phyloP scores from a whole-genome alignment of 78 protist genomes.

The Ministeria vibrans region DNA sequence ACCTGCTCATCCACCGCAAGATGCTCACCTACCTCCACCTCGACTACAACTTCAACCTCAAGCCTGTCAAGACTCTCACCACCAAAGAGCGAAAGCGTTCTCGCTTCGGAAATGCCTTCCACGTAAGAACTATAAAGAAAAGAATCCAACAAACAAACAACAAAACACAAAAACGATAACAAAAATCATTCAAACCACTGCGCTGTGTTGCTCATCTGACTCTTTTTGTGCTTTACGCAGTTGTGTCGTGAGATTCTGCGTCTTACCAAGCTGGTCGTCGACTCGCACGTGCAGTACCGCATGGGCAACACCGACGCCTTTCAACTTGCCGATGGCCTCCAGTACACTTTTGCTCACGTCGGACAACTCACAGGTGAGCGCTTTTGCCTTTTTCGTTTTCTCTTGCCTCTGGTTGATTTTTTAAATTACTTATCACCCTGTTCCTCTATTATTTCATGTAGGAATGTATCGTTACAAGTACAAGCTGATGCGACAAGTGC shows the following conservation, averaged over 20 bases:
- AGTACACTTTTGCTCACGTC: conserved; percentile 94
- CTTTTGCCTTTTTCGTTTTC: no score
- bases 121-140: no score
- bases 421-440: no score
- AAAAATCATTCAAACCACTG: no score
- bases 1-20: conserved; percentile 97
- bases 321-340: conserved; percentile 97
- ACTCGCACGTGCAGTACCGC: conserved; percentile 97
- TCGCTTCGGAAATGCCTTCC: conserved; percentile 98
- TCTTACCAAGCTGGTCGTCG: conserved; percentile 96
- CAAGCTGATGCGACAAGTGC: conserved; percentile 96
- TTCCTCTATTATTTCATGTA: no score
- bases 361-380: conserved; percentile 99
- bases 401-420: no score
- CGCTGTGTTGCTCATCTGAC: no score
- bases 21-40: conserved; percentile 96
- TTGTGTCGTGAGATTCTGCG: conserved; percentile 96
- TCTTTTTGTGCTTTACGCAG: no score
- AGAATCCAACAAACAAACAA: no score
- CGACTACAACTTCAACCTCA: conserved; percentile 99
- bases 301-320: conserved; percentile 72
- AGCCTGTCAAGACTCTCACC: conserved; percentile 98
- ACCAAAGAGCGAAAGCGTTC: conserved; percentile 99
- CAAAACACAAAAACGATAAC: no score
- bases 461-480: conserved; percentile 99